A percentile compares a stretch with the other conserved stretches of the same genome.
These are phyloP conservation scores for Globisporangium uncinulatum DNA, from an alignment of 352 stramenopile genomes.

Conservation along the genomic window DNA sequence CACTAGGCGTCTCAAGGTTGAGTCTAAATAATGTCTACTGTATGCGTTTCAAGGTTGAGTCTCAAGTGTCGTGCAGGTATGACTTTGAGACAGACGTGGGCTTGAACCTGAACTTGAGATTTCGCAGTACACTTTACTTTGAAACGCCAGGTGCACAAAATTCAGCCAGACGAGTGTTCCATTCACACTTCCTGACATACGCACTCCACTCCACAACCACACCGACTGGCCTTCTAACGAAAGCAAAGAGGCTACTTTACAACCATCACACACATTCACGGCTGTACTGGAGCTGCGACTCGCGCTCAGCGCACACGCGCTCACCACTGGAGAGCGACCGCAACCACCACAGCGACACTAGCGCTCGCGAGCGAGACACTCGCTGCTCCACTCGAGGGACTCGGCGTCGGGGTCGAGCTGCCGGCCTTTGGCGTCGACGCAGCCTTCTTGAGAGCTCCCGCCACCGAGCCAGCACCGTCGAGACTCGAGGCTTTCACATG, in stretches of 20 bases:
- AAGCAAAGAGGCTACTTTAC: neutral
- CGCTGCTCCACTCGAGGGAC: constrained; percentile 4
- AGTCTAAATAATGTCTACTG: too few relatives aligned
- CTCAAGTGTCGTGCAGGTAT: too few relatives aligned
- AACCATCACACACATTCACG: neutral
- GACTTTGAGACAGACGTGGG: too few relatives aligned
- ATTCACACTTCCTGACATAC: too few relatives aligned
- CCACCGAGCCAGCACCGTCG: constrained; percentile 1
- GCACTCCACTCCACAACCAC: too few relatives aligned
- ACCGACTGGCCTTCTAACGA: too few relatives aligned
- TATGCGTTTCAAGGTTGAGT: too few relatives aligned
- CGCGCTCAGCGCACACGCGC: neutral
- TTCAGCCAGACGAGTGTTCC: too few relatives aligned
- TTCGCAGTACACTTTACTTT: too few relatives aligned
- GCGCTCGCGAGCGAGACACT: constrained; percentile 5
- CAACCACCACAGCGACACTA: neutral
- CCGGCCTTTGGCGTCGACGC: constrained; percentile 3
- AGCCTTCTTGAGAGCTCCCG: constrained; percentile 2
- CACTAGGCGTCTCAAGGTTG: too few relatives aligned
- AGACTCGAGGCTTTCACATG: constrained; percentile 9
- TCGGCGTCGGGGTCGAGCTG: constrained; percentile 4
- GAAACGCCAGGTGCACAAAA: too few relatives aligned
- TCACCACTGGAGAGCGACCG: constrained; percentile 12
- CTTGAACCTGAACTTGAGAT: too few relatives aligned
- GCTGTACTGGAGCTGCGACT: neutral